Conservation (phyloP, 139 green algal species). For the Closterium sp. region DNA sequence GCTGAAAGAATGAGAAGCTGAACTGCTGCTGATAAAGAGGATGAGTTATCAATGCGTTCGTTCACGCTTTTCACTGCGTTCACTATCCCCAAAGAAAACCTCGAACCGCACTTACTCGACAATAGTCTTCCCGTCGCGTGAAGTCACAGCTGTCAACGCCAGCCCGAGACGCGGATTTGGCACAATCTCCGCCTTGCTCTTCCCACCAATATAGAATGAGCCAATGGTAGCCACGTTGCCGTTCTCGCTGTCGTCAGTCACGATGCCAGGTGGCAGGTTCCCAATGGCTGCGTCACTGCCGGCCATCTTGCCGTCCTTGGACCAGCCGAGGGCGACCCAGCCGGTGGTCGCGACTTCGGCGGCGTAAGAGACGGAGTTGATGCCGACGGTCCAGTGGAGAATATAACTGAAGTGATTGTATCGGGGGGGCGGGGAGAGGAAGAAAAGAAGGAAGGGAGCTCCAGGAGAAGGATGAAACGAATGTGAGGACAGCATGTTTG, state of each 20-base stretch:
- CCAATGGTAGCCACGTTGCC: not conserved
- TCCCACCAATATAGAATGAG: not conserved
- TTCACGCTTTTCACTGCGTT: too few species aligned
- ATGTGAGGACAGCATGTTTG: too few species aligned
- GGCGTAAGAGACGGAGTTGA: not conserved
- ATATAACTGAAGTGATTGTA: not conserved
- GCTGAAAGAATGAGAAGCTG: not conserved
- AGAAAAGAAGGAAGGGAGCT: not conserved
- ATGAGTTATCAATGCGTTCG: too few species aligned
- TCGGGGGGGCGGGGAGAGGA: not conserved
- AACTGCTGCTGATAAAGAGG: too few species aligned
- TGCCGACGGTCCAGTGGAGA: not conserved
- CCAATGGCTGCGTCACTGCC: not conserved
- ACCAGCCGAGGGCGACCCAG: conserved; percentile 12
- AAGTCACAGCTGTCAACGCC: not conserved
- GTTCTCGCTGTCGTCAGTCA: not conserved
- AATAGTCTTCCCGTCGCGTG: not conserved
- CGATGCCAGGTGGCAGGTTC: not conserved
- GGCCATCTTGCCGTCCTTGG: not conserved
- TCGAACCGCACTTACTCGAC: not conserved
- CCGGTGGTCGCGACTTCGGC: not conserved
- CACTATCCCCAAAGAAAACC: not conserved
- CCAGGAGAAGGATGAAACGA: not conserved
- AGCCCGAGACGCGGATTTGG: not conserved
- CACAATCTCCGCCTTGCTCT: not conserved